Conservation (phyloP, 2,329 filamentous ascomycete genomes). For the Chaetomiaceae sp. region DNA sequence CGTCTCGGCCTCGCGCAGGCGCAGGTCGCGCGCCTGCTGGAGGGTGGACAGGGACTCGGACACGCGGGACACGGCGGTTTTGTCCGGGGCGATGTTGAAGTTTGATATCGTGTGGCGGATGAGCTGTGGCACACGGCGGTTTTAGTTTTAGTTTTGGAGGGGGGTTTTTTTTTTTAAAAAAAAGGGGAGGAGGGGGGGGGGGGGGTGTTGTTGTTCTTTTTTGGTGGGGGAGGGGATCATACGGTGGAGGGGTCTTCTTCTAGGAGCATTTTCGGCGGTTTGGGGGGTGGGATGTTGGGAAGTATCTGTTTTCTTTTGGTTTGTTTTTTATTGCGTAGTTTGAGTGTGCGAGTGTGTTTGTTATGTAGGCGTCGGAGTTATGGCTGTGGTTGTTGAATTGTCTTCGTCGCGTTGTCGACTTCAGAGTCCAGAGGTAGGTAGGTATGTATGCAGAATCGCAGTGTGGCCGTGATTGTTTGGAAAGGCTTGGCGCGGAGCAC, state of each 20-base stretch:
- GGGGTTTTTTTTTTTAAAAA: background rate
- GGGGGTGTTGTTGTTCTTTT: too few species aligned
- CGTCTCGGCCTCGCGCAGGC: slow-evolving; percentile 65
- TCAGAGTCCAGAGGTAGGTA: background rate
- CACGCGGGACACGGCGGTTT: slow-evolving; percentile 75
- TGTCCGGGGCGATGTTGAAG: slow-evolving; percentile 92
- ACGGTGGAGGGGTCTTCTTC: slow-evolving; percentile 88
- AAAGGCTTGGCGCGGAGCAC: slow-evolving; percentile 10
- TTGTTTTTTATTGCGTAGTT: background rate
- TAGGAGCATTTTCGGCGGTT: slow-evolving; percentile 71
- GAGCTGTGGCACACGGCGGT: slow-evolving; percentile 58
- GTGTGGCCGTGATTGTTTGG: slow-evolving; percentile 9
- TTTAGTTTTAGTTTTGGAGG: background rate
- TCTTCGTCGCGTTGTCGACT: background rate
- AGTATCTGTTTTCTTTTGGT: background rate
- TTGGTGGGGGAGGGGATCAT: slow-evolving; percentile 36
- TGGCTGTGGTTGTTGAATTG: background rate
- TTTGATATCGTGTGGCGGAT: slow-evolving; percentile 89
- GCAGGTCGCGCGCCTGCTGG: slow-evolving; percentile 75
- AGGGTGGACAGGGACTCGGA: slow-evolving; percentile 78
- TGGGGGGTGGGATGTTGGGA: too few species aligned
- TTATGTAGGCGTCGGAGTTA: background rate
- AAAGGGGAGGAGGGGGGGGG: background rate
- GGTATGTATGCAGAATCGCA: background rate
- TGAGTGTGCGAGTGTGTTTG: background rate